Conservation (phyloP, 495 filamentous ascomycete species). For the Echria macrotheca region DNA sequence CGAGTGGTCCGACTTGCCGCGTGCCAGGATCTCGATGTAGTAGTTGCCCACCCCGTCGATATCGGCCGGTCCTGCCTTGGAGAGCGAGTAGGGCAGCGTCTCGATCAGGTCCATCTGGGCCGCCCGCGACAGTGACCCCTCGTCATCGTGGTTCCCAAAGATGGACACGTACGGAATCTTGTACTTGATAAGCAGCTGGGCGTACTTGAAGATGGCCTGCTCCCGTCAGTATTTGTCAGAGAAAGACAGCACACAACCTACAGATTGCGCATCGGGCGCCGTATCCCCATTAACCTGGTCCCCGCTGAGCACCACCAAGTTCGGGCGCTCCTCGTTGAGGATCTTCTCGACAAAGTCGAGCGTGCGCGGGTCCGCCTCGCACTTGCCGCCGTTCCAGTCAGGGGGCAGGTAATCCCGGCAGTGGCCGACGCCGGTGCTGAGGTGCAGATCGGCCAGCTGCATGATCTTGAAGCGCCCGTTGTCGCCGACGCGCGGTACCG, state of each 20-base stretch:
- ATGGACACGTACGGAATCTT: slow-evolving; percentile 90
- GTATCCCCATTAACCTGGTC: slow-evolving; percentile 96
- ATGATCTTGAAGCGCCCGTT: slow-evolving; percentile 97
- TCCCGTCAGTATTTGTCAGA: no score
- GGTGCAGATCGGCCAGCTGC: slow-evolving; percentile 85
- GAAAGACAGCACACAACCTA: no score
- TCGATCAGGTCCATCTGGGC: slow-evolving; percentile 81
- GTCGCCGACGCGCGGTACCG: slow-evolving; percentile 68
- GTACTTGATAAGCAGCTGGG: slow-evolving; percentile 75
- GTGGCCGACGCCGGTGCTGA: slow-evolving; percentile 78
- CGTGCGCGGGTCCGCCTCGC: slow-evolving; percentile 87
- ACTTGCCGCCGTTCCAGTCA: slow-evolving; percentile 64
- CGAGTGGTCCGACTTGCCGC: slow-evolving; percentile 71
- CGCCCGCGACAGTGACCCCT: slow-evolving; percentile 69
- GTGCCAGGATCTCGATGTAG: slow-evolving; percentile 81
- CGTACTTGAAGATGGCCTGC: slow-evolving; percentile 87
- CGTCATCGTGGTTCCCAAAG: slow-evolving; percentile 97
- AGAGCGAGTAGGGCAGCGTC: slow-evolving; percentile 82
- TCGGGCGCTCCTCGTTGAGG: slow-evolving; percentile 85
- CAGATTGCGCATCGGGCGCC: slow-evolving; percentile 81
- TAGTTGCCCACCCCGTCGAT: slow-evolving; percentile 94
- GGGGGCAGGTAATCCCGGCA: slow-evolving; percentile 81
- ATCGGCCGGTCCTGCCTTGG: slow-evolving; percentile 69
- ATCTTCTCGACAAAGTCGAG: slow-evolving; percentile 79
- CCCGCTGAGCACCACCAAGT: slow-evolving; percentile 83